phyloP scores from a whole-genome alignment of 148 eudicot species.

The Selenicereus undatus region DNA sequence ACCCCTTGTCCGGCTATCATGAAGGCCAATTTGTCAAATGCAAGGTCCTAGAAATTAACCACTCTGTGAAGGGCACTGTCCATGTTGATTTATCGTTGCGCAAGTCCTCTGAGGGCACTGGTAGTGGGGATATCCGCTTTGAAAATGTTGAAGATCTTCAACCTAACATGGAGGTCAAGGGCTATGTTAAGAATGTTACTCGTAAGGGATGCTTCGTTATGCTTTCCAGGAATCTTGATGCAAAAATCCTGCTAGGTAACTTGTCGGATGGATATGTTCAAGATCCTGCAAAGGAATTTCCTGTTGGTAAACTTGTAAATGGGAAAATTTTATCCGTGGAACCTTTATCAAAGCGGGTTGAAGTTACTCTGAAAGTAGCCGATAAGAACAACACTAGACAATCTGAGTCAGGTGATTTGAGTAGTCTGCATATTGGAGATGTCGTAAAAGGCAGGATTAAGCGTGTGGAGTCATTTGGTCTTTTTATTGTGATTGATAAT shows the following conservation, averaged over 20 bases:
- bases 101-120: slow-evolving; percentile 27
- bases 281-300: slow-evolving; percentile 74
- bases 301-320: slow-evolving; percentile 71
- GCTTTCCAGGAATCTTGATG: slow-evolving; percentile 81
- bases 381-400: slow-evolving; percentile 33
- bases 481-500: slow-evolving; percentile 70
- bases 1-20: slow-evolving; percentile 66
- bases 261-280: slow-evolving; percentile 73
- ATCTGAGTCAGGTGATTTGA: slow-evolving; percentile 34
- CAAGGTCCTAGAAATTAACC: slow-evolving; percentile 60
- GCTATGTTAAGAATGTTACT: slow-evolving; percentile 80
- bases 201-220: slow-evolving; percentile 80
- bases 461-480: slow-evolving; percentile 79
- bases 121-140: slow-evolving; percentile 31
- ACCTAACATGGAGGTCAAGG: slow-evolving; percentile 69
- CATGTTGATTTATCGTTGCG: slow-evolving; percentile 85
- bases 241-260: slow-evolving; percentile 65
- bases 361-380: slow-evolving; percentile 68
- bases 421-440: slow-evolving; percentile 54
- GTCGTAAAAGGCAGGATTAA: slow-evolving; percentile 62
- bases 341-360: slow-evolving; percentile 81
- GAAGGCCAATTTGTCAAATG: slow-evolving; percentile 91
- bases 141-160: slow-evolving; percentile 71
- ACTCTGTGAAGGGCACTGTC: slow-evolving; percentile 51
- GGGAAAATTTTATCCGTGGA: slow-evolving; percentile 89